Conservation (phyloP, 495 filamentous ascomycete species). For the Massariosphaeria phaeospora region DNA sequence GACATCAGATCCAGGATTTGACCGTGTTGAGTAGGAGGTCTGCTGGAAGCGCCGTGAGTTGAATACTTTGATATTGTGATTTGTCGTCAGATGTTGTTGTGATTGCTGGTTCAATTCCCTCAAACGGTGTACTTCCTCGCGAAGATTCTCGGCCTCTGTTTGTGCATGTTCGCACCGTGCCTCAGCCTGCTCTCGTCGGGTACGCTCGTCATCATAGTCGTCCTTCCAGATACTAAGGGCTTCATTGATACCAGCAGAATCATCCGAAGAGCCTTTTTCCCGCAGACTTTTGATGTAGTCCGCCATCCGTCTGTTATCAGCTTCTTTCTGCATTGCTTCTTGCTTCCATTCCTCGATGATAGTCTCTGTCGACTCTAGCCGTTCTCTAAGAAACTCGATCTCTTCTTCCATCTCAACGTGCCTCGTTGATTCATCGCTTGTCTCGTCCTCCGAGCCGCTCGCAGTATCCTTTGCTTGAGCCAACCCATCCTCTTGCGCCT, state of each 20-base stretch:
- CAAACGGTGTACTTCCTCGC: slow-evolving; percentile 75
- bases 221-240: slow-evolving; percentile 93
- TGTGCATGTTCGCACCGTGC: slow-evolving; percentile 86
- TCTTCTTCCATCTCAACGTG: slow-evolving; percentile 78
- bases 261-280: slow-evolving; percentile 57
- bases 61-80: slow-evolving; percentile 54
- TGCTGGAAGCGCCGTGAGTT: slow-evolving; percentile 57
- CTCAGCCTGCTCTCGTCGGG: slow-evolving; percentile 82
- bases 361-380: slow-evolving; percentile 72
- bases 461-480: slow-evolving; percentile 48
- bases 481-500: slow-evolving; percentile 62
- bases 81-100: slow-evolving; percentile 34
- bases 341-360: slow-evolving; percentile 76
- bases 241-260: slow-evolving; percentile 71
- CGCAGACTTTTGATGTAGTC: slow-evolving; percentile 71
- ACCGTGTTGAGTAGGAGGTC: slow-evolving; percentile 56
- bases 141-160: slow-evolving; percentile 75
- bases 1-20: slow-evolving; percentile 51
- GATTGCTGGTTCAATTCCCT: slow-evolving; percentile 53
- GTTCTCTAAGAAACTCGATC: slow-evolving; percentile 72
- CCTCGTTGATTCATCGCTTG: slow-evolving; percentile 56
- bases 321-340: slow-evolving; percentile 68
- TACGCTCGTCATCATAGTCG: slow-evolving; percentile 86
- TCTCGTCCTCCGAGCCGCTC: slow-evolving; percentile 46
- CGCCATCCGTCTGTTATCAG: slow-evolving; percentile 74